A percentile compares a stretch with the other conserved stretches of the same genome.
Evolutionary conservation across 192 early-diverging fungal genomes (phyloP).

Genomic region (Gonapodya prolifera): DNA sequence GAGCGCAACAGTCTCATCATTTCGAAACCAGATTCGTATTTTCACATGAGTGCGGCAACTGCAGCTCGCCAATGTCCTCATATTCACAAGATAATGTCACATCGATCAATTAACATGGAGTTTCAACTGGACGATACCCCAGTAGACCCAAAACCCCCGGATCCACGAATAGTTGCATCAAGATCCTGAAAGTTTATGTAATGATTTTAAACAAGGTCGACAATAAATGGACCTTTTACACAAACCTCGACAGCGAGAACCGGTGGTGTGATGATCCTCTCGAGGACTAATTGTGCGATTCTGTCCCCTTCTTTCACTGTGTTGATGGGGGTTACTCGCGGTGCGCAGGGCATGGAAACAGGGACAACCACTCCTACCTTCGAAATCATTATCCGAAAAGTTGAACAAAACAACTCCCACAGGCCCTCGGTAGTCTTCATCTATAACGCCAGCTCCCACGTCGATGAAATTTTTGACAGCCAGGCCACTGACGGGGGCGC

Average conservation of each 20-base stretch:
- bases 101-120: no score
- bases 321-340: slow-evolving; percentile 9
- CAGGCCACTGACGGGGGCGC: slow-evolving; percentile 36
- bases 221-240: not conserved
- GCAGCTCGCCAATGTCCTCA: no score
- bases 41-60: not conserved
- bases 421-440: slow-evolving; percentile 81
- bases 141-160: slow-evolving; percentile 57
- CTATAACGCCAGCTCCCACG: slow-evolving; percentile 81
- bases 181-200: slow-evolving; percentile 17
- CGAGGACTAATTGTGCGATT: slow-evolving; percentile 90
- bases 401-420: slow-evolving; percentile 82
- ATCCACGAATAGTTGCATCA: slow-evolving; percentile 42
- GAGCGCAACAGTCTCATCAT: not conserved
- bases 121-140: no score
- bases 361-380: slow-evolving; percentile 19
- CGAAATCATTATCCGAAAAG: slow-evolving; percentile 56
- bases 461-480: slow-evolving; percentile 84
- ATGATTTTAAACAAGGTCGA: not conserved
- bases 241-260: slow-evolving; percentile 65
- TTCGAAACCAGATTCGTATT: not conserved
- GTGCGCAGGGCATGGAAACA: not conserved
- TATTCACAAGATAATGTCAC: no score
- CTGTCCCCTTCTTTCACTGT: slow-evolving; percentile 77
- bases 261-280: slow-evolving; percentile 66